Evolutionary conservation across 1,139 yeast genomes (phyloP), one percentile per base, ranked within the genome.

Genomic region (Geotrichum histeridarum): DNA sequence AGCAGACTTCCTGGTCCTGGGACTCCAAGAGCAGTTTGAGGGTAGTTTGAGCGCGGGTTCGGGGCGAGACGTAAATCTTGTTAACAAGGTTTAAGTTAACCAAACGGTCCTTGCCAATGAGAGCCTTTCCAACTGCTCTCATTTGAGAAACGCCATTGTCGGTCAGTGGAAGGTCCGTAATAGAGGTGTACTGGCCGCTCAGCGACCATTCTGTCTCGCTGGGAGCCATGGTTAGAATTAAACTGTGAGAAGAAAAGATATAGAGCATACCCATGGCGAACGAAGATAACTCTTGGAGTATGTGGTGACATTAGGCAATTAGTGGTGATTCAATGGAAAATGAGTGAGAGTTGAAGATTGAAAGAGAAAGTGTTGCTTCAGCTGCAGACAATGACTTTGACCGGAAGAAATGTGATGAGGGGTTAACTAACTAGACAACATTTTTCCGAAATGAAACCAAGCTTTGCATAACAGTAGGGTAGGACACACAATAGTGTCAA

Each of bases 181-280:
- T 64, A 1, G 96, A 88, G 6, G 98, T 91, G 71, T 88, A 84
- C 69, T 88, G 96, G 35, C 98, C 98, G 4, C 90, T 79, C 65
- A 85, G 82, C 38, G 97, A 90, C 98, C 98, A 91, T 70, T 83
- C 95, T 2, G 98, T 91, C 73, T 91, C 96, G 38, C 95, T 78
- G 73, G 8, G 38, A 22, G 36, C n/a, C 12, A 52, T 27, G 12
- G 30, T 6, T n/a, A n/a, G 6, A 31, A 44, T 18, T 35, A 11
- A 15, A 33, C 18, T 8, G 31, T 27, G 9, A 17, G 31, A 12
- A 35, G 22, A 18, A 22, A 18, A n/a, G 14, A 30, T 18, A n/a
- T 6, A 12, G 17, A 12, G 63, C 72, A 46, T 62, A 71, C 74
- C 80, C 89, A 64, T 84, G 91, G 64, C 96, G 91, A 51, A 87